Conservation (phyloP, 164 flowering plant species). For the Sedum album region DNA sequence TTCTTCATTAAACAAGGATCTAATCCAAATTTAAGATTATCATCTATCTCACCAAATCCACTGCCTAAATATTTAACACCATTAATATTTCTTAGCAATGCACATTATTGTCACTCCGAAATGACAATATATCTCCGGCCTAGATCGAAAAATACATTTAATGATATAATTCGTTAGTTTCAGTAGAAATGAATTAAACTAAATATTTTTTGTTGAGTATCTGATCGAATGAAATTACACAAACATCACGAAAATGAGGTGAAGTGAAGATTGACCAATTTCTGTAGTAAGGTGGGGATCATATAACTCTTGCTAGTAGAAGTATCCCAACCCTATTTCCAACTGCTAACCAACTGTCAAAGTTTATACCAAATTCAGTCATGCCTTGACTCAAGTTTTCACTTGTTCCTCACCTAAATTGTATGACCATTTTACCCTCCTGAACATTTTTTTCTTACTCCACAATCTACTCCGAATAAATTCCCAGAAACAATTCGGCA, state of each 20-base stretch:
- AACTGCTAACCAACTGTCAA: constrained; percentile 3
- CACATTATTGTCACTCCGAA: neutral
- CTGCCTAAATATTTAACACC: neutral
- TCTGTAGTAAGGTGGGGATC: neutral
- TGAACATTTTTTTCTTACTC: no score
- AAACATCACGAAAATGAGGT: neutral
- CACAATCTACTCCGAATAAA: neutral
- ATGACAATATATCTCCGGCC: no score
- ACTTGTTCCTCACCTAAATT: neutral
- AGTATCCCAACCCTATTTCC: neutral
- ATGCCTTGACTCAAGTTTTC: neutral
- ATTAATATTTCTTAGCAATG: neutral
- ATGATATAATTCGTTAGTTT: no score
- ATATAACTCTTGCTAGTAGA: neutral
- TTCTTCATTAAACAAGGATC: neutral
- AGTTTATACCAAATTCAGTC: neutral
- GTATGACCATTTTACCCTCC: neutral
- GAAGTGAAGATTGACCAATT: constrained; percentile 1
- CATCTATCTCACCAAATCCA: neutral
- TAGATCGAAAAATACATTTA: no score
- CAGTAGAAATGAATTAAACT: no score
- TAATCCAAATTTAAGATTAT: no score
- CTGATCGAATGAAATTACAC: no score
- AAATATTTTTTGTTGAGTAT: no score
- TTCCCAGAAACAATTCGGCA: no score